Percentiles rank a stretch among this genome's conserved stretches.
These are phyloP conservation scores for Pichia paraexigua DNA, from an alignment of 805 yeast species.

Conservation along the genomic window DNA sequence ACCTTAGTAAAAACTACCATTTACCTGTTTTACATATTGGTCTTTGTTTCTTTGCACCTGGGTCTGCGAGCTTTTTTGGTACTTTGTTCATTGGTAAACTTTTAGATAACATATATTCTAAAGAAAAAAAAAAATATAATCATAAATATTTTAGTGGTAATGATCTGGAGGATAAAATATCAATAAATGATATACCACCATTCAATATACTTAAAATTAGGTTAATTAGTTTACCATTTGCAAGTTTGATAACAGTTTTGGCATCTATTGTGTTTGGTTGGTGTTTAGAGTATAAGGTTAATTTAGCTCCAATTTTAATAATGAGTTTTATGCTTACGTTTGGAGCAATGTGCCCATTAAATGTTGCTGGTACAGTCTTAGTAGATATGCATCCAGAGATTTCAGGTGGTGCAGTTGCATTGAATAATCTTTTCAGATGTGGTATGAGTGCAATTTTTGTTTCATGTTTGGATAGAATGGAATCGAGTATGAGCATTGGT, in stretches of 20 bases:
- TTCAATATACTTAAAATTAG: slow-evolving; percentile 53
- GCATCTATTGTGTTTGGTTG: slow-evolving; percentile 56
- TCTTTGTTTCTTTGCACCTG: slow-evolving; percentile 65
- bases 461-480: slow-evolving; percentile 61
- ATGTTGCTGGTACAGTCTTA: slow-evolving; percentile 54
- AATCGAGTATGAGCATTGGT: slow-evolving; percentile 49
- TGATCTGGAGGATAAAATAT: background rate
- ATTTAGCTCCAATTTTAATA: slow-evolving; percentile 49
- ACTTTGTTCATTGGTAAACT: slow-evolving; percentile 50
- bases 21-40: slow-evolving; percentile 55
- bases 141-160: slow-evolving; percentile 11
- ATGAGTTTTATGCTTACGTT: slow-evolving; percentile 49
- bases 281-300: slow-evolving; percentile 46
- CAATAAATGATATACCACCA: slow-evolving; percentile 21
- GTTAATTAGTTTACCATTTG: slow-evolving; percentile 38
- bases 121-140: slow-evolving; percentile 26
- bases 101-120: slow-evolving; percentile 44
- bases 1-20: slow-evolving; percentile 41
- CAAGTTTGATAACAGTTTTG: slow-evolving; percentile 30
- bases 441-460: slow-evolving; percentile 61
- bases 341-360: slow-evolving; percentile 50
- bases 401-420: slow-evolving; percentile 68
- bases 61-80: slow-evolving; percentile 56
- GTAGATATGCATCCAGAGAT: slow-evolving; percentile 70
- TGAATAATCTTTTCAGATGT: slow-evolving; percentile 68